Percentiles rank a stretch among this genome's conserved stretches.
These are phyloP conservation scores for Aspergillus awamori DNA, from an alignment of 2,329 filamentous ascomycete genomes.

Conservation along the genomic window DNA sequence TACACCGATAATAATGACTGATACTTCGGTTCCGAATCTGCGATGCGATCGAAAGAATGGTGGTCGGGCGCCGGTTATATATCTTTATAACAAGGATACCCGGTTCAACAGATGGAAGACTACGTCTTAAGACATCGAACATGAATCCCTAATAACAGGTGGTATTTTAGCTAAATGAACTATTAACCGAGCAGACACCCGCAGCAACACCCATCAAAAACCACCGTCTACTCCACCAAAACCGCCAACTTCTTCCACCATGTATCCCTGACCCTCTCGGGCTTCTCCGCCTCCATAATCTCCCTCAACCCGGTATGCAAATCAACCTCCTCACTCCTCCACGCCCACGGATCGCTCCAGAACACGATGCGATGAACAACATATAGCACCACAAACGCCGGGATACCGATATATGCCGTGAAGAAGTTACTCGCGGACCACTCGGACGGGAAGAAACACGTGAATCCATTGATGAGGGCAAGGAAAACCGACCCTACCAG, in stretches of 20 bases:
- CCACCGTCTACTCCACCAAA: slow-evolving; percentile 29
- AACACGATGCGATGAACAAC: slow-evolving; percentile 53
- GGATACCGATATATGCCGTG: slow-evolving; percentile 67
- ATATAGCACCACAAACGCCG: slow-evolving; percentile 62
- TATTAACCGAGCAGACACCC: no score
- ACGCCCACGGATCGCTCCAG: slow-evolving; percentile 56
- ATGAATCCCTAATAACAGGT: no score
- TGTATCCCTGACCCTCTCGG: slow-evolving; percentile 33
- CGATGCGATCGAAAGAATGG: no score
- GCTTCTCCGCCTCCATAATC: slow-evolving; percentile 51
- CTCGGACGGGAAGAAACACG: slow-evolving; percentile 68
- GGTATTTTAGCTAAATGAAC: neutral
- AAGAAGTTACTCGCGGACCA: slow-evolving; percentile 68
- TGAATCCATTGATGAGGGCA: slow-evolving; percentile 75
- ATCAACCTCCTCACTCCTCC: slow-evolving; percentile 55
- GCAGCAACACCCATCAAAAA: no score
- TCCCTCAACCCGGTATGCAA: slow-evolving; percentile 57
- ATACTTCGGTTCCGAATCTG: no score
- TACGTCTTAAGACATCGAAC: no score
- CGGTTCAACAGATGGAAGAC: no score
- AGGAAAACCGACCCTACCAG: slow-evolving; percentile 60
- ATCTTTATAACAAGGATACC: no score
- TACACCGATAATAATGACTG: no score
- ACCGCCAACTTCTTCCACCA: slow-evolving; percentile 37
- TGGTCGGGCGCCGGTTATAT: no score